These are phyloP conservation scores for Murraya koenigii DNA, from an alignment of 345 rosid species.

Conservation along the genomic window DNA sequence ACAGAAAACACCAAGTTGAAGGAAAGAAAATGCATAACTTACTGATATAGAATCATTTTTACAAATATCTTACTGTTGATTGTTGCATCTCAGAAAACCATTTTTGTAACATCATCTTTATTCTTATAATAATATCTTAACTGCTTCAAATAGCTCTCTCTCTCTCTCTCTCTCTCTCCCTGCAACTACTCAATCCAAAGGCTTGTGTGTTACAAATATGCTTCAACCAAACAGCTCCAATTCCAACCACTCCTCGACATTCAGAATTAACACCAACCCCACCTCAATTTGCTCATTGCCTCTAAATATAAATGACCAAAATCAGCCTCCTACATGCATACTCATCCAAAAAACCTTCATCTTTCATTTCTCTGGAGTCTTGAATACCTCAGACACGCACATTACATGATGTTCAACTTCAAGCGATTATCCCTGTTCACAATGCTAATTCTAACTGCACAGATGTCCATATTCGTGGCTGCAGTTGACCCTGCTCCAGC, in stretches of 20 bases:
- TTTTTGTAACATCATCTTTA: too few relatives aligned
- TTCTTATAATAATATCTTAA: too few relatives aligned
- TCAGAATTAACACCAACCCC: constrained; percentile 36
- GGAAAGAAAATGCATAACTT: neutral
- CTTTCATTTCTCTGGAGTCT: neutral
- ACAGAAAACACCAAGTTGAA: too few relatives aligned
- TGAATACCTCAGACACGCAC: neutral
- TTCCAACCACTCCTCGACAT: constrained; percentile 51
- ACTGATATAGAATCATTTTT: too few relatives aligned
- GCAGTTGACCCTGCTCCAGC: constrained; percentile 41
- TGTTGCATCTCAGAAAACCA: too few relatives aligned
- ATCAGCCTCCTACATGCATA: constrained; percentile 17
- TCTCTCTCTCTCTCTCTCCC: too few relatives aligned
- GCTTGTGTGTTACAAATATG: too few relatives aligned
- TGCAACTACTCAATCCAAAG: neutral
- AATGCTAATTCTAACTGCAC: constrained; percentile 24
- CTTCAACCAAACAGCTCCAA: neutral
- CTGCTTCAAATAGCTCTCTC: too few relatives aligned
- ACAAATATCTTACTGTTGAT: too few relatives aligned
- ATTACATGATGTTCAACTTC: constrained; percentile 45
- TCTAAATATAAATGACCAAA: constrained; percentile 41
- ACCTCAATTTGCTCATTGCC: constrained; percentile 18
- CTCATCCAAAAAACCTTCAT: constrained; percentile 19
- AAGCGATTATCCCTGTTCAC: constrained; percentile 32
- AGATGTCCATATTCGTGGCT: constrained; percentile 21